Conservation (phyloP, 768 basidiomycete species). For the Suillus subalutaceus region DNA sequence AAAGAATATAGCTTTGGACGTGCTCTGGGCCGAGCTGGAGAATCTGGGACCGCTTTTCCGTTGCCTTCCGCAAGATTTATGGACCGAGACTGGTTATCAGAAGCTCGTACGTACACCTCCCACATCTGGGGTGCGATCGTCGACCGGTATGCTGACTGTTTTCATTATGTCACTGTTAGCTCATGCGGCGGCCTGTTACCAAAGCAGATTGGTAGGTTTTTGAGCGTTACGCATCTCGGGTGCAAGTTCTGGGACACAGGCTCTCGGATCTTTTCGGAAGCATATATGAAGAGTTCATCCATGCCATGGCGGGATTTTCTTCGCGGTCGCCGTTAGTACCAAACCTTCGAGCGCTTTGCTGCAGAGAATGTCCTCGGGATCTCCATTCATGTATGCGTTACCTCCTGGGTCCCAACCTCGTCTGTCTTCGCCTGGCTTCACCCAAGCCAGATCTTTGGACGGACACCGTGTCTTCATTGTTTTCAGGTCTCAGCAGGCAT, state of each 20-base stretch:
- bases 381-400: background rate
- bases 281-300: background rate
- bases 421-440: background rate
- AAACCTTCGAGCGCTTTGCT: background rate
- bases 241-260: background rate
- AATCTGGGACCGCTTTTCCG: constrained; percentile 19
- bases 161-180: background rate
- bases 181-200: background rate
- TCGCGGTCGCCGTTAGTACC: background rate
- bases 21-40: constrained; percentile 18
- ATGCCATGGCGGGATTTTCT: background rate
- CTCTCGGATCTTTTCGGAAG: background rate
- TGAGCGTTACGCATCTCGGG: background rate
- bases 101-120: background rate
- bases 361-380: background rate
- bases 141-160: background rate
- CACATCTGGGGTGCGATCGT: background rate
- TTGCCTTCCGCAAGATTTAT: constrained; percentile 15
- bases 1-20: constrained; percentile 18
- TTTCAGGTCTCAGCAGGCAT: background rate
- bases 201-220: background rate
- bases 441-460: no score
- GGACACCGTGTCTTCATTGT: no score
- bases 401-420: background rate
- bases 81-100: background rate